Conservation (phyloP, 202 grass and related monocot genomes). For the Digitaria exilis region DNA sequence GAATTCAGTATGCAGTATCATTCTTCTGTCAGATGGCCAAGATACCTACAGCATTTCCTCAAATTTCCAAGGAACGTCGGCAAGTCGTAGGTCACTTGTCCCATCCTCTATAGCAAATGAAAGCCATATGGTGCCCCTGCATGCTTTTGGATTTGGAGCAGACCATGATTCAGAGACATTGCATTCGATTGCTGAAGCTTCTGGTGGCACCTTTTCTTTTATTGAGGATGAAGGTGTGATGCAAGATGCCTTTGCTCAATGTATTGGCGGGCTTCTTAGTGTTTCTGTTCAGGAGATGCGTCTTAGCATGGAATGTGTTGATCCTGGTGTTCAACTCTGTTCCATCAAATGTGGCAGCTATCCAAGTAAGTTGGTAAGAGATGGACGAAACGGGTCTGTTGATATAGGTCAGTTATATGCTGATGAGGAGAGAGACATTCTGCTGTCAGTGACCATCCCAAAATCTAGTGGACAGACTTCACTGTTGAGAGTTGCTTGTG, state of each 20-base stretch:
- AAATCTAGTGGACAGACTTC: constrained; percentile 43
- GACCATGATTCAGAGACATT: constrained; percentile 76
- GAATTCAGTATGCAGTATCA: constrained; percentile 82
- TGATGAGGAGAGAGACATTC: constrained; percentile 91
- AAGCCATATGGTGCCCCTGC: constrained; percentile 55
- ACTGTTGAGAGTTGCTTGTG: constrained; percentile 61
- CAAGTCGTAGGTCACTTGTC: constrained; percentile 61
- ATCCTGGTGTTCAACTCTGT: constrained; percentile 64
- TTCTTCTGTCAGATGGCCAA: constrained; percentile 90
- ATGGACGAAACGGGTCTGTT: constrained; percentile 67
- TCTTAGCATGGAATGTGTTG: constrained; percentile 57
- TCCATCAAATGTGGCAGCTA: constrained; percentile 83
- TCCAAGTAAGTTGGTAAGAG: constrained; percentile 55
- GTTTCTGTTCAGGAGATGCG: constrained; percentile 68
- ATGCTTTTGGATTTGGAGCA: constrained; percentile 87
- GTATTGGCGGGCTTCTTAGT: constrained; percentile 91
- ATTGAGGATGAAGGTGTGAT: constrained; percentile 91
- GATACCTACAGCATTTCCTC: constrained; percentile 75
- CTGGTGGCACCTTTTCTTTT: constrained; percentile 93
- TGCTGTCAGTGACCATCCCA: constrained; percentile 62
- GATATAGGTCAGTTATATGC: constrained; percentile 81
- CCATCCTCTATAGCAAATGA: constrained; percentile 53
- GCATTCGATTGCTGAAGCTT: constrained; percentile 81
- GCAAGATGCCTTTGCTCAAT: constrained; percentile 98
- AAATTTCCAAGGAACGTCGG: constrained; percentile 43